Base-by-base conservation (phyloP, 257 asterid species). In the Anisodus acutangulus region DNA sequence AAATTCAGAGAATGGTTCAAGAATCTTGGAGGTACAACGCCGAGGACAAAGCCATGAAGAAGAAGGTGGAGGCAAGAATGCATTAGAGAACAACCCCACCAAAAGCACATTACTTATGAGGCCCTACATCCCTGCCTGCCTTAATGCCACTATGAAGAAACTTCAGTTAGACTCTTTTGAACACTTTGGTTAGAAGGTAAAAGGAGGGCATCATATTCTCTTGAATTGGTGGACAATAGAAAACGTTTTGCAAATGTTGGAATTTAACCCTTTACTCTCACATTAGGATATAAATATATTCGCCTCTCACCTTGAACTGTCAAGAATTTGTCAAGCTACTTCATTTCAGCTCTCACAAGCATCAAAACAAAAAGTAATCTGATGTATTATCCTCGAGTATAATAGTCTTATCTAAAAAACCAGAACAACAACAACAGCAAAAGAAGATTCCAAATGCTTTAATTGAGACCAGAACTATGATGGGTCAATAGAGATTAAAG, bases 1-100 rank as follows among this genome's bases (percentile, higher is more conserved):
- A 89, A 51, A 89, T 86, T 0, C 90, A 90, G 84, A 85, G 86
- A 74, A 70, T 89, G 90, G 93, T 89, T 3, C 89, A 85, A 59
- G 90, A 90, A 53, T 91, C 93, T 31, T 31, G 2, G 83, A 86
- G 15, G 84, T 89, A 87, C 57, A 90, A 86, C 80, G 87, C 90
- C 3, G 90, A 90, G 80, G 95, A 90, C 9, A 89, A 91, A 82
- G 83, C 69, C 35, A 84, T 79, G 43, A 90, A 87, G 92, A 89
- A 86, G 88, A 88, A 85, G 57, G 91, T 88, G 4, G 92, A 88
- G 1, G 92, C 91, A 0, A 89, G 87, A 90, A 90, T 8, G 85
- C 89, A 4, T 22, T 91, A 78, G 92, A 90, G 88, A 90, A 90
- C 35, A 86, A 90, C 57, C 92, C 92, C 0, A 87, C 90, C 49